Evolutionary conservation across 495 filamentous ascomycete species (phyloP).

Genomic region (Amphirosellinia nigrospora): DNA sequence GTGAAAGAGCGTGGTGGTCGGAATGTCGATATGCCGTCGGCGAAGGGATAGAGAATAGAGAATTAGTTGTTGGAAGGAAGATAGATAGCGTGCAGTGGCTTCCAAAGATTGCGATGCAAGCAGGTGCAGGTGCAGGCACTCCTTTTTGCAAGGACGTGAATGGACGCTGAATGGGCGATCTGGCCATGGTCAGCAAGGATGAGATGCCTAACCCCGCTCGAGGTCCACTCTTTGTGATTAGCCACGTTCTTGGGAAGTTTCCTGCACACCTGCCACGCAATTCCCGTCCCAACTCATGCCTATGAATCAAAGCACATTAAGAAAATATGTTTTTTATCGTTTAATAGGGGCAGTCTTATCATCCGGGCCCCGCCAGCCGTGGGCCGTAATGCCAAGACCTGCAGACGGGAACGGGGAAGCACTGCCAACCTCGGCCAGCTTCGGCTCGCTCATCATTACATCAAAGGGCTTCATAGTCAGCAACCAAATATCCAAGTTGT

Average conservation of each 20-base stretch:
- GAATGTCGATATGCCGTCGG: slow-evolving; percentile 19
- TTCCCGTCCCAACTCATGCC: not conserved
- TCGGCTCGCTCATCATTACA: slow-evolving; percentile 32
- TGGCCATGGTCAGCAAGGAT: slow-evolving; percentile 27
- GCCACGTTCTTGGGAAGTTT: not conserved
- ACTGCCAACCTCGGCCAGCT: slow-evolving; percentile 40
- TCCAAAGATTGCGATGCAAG: slow-evolving; percentile 18
- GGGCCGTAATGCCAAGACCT: not conserved
- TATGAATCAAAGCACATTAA: not conserved
- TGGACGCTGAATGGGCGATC: slow-evolving; percentile 18
- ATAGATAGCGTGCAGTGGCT: slow-evolving; percentile 12
- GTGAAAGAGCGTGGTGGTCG: slow-evolving; percentile 25
- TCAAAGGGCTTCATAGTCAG: slow-evolving; percentile 8
- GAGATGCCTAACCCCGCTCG: not conserved
- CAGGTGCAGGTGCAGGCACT: too few relatives aligned
- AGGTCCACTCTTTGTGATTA: slow-evolving; percentile 15
- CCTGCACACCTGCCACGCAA: slow-evolving; percentile 25
- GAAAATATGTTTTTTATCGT: not conserved
- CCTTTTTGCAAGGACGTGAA: slow-evolving; percentile 11
- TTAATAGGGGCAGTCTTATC: not conserved
- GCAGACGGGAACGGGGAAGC: not conserved
- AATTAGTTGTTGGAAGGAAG: slow-evolving; percentile 18
- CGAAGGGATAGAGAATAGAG: slow-evolving; percentile 15
- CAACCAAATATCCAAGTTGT: not conserved
- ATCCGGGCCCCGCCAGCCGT: not conserved